phyloP scores from a whole-genome alignment of 2,329 filamentous ascomycete species.

The Neonectria sp. region DNA sequence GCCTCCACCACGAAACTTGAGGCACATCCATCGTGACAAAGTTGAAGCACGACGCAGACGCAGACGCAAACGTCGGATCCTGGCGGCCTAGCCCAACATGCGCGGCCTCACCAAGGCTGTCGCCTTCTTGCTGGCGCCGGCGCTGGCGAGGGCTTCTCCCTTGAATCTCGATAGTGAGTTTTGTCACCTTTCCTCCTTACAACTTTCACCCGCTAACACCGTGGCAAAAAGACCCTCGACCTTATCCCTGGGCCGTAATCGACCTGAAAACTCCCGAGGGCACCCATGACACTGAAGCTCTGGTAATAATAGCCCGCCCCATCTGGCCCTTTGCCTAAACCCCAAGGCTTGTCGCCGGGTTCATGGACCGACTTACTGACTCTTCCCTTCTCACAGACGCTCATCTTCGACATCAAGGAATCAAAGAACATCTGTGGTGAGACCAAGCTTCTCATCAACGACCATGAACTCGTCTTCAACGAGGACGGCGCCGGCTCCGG shows the following conservation, averaged over 20 bases:
- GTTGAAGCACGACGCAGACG: slow-evolving; percentile 4
- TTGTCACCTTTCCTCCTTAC: slow-evolving; percentile 5
- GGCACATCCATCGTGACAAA: slow-evolving; percentile 15
- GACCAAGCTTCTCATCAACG: slow-evolving; percentile 64
- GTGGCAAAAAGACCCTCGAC: background rate
- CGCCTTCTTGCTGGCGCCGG: slow-evolving; percentile 45
- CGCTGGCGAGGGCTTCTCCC: slow-evolving; percentile 35
- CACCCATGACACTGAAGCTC: slow-evolving; percentile 12
- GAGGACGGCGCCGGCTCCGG: slow-evolving; percentile 59
- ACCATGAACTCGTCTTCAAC: slow-evolving; percentile 58
- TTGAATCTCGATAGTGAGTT: slow-evolving; percentile 23
- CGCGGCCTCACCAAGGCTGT: slow-evolving; percentile 49
- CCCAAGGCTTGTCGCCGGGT: background rate
- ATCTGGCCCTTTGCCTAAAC: too few species aligned
- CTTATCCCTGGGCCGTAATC: slow-evolving; percentile 15
- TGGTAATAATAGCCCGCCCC: slow-evolving; percentile 15
- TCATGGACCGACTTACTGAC: slow-evolving; percentile 26
- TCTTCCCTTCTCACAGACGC: slow-evolving; percentile 44
- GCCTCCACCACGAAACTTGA: background rate
- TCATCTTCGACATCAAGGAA: slow-evolving; percentile 62
- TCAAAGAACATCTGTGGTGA: slow-evolving; percentile 62
- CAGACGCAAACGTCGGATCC: background rate
- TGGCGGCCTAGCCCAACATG: slow-evolving; percentile 41
- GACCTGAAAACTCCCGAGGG: slow-evolving; percentile 24
- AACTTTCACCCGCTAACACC: slow-evolving; percentile 10